Evolutionary conservation across 2,329 filamentous ascomycete species (phyloP).

Genomic region (Ceratocystis colombiana): DNA sequence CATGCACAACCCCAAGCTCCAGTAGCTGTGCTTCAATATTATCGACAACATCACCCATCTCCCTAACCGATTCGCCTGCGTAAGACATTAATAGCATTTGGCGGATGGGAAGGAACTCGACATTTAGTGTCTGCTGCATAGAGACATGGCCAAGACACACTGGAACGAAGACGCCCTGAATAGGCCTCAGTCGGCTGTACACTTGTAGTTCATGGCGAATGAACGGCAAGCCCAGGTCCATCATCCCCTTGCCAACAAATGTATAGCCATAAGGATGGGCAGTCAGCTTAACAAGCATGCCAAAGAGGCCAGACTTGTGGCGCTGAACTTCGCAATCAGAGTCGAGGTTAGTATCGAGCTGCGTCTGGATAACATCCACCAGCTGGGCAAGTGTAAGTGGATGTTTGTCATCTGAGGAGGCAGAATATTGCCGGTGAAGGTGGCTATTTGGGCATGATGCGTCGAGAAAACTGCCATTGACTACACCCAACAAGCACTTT

Average conservation of each 20-base stretch:
- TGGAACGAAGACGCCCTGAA: not conserved
- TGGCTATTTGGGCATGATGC: not conserved
- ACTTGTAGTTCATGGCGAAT: not conserved
- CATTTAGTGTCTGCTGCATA: not conserved
- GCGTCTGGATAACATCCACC: not conserved
- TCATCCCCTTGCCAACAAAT: slow-evolving; percentile 11
- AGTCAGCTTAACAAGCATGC: slow-evolving; percentile 1
- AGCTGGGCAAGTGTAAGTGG: not conserved
- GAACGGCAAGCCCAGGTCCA: not conserved
- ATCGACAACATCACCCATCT: too few species aligned
- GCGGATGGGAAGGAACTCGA: too few species aligned
- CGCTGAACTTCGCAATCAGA: not conserved
- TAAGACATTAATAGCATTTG: too few species aligned
- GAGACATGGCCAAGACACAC: not conserved
- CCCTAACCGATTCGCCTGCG: too few species aligned
- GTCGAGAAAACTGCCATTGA: not conserved
- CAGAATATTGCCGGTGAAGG: too few species aligned
- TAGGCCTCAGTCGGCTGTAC: not conserved
- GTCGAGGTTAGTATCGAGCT: not conserved
- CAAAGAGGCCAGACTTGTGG: not conserved
- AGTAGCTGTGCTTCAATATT: too few species aligned
- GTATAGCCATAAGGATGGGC: slow-evolving; percentile 10
- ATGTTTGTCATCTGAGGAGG: not conserved
- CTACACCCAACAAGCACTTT: slow-evolving; percentile 3
- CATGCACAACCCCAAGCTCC: too few species aligned